Conservation (phyloP, 495 filamentous ascomycete genomes). For the Geoglossum glabrum region DNA sequence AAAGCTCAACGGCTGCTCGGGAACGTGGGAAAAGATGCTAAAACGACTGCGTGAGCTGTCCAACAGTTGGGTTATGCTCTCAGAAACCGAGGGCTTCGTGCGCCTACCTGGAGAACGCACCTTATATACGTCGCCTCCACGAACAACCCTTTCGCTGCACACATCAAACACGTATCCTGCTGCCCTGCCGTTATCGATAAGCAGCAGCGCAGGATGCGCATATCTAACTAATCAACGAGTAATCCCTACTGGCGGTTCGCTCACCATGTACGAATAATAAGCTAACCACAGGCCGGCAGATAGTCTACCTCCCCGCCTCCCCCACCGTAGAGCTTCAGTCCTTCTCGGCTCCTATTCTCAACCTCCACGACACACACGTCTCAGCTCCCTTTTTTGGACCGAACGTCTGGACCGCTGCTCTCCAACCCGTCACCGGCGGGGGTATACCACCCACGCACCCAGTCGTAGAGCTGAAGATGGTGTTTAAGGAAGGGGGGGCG, state of each 20-base stretch:
- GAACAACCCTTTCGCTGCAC: slow-evolving; percentile 42
- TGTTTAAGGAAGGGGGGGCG: slow-evolving; percentile 86
- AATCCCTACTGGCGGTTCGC: slow-evolving; percentile 7
- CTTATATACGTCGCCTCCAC: slow-evolving; percentile 51
- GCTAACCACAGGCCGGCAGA: slow-evolving; percentile 24
- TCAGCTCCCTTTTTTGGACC: slow-evolving; percentile 89
- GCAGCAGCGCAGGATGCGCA: slow-evolving; percentile 38
- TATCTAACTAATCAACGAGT: slow-evolving; percentile 88
- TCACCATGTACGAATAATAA: background rate
- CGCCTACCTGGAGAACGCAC: slow-evolving; percentile 48
- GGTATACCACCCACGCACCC: slow-evolving; percentile 59
- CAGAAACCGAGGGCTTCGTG: slow-evolving; percentile 40
- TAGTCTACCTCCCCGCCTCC: slow-evolving; percentile 70
- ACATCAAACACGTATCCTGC: slow-evolving; percentile 37
- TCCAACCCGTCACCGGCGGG: slow-evolving; percentile 67
- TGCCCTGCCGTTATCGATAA: slow-evolving; percentile 32
- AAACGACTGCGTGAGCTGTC: slow-evolving; percentile 12
- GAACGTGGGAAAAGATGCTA: background rate
- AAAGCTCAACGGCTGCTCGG: background rate
- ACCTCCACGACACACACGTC: slow-evolving; percentile 74
- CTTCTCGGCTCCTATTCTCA: slow-evolving; percentile 72
- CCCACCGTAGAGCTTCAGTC: slow-evolving; percentile 53
- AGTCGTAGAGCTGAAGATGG: slow-evolving; percentile 58
- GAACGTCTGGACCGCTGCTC: slow-evolving; percentile 67
- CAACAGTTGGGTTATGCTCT: slow-evolving; percentile 65